phyloP scores from a whole-genome alignment of 2,329 filamentous ascomycete species.

The Didymella sp. region DNA sequence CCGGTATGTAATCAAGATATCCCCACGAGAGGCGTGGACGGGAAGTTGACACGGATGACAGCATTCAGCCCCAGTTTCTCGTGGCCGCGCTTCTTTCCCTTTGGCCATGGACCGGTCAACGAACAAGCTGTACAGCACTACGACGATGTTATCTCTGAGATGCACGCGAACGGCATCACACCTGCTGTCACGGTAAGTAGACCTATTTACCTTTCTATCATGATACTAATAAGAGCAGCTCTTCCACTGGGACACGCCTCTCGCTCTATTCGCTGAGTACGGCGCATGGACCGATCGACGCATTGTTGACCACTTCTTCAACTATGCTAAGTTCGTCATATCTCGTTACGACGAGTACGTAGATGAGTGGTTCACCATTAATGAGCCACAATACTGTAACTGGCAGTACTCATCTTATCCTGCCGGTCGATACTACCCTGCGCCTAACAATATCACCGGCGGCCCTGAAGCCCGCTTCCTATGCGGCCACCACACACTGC shows the following conservation, averaged over 20 bases:
- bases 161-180: conserved; percentile 47
- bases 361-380: conserved; percentile 53
- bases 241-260: conserved; percentile 55
- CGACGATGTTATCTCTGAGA: conserved; percentile 49
- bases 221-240: conserved; percentile 22
- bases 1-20: conserved; percentile 19
- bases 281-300: conserved; percentile 51
- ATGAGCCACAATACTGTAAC: conserved; percentile 56
- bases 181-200: conserved; percentile 40
- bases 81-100: conserved; percentile 52
- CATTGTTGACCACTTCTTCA: conserved; percentile 53
- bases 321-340: conserved; percentile 54
- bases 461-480: conserved; percentile 53
- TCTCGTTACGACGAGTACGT: conserved; percentile 51
- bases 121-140: conserved; percentile 48
- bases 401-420: conserved; percentile 58
- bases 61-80: conserved; percentile 48
- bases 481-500: conserved; percentile 54
- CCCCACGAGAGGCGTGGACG: no score
- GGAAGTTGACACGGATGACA: no score
- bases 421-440: conserved; percentile 55
- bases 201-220: no score
- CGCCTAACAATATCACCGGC: conserved; percentile 52
- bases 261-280: conserved; percentile 53
- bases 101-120: conserved; percentile 49